phyloP scores from a whole-genome alignment of 225 moss, liverwort and hornwort genomes.

The Anthoceros angustus region DNA sequence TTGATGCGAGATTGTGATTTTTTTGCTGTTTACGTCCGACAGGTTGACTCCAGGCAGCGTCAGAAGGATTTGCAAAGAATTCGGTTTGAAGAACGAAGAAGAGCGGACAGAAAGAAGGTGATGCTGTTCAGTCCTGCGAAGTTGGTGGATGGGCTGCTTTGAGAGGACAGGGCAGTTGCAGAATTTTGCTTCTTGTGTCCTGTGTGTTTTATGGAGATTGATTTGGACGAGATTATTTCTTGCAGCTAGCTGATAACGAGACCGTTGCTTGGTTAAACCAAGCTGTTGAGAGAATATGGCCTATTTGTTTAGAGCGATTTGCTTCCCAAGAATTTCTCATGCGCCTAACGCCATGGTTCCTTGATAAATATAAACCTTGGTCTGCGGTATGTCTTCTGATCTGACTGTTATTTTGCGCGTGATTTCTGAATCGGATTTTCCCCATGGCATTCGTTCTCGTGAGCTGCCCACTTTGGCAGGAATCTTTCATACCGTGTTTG shows the following conservation, averaged over 20 bases:
- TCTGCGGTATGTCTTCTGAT: conserved; percentile 34
- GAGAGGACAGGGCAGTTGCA: neutral
- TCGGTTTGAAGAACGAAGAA: conserved; percentile 42
- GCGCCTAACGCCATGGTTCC: conserved; percentile 57
- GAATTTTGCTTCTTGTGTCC: neutral
- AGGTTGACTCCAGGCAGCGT: conserved; percentile 59
- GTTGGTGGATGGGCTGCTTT: conserved; percentile 4
- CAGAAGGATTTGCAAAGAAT: conserved; percentile 27
- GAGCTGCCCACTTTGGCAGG: neutral
- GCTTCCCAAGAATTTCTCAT: conserved; percentile 51
- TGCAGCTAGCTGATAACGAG: conserved; percentile 55
- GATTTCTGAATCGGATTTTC: neutral
- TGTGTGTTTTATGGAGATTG: neutral
- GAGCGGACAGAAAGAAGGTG: conserved; percentile 51
- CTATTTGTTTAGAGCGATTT: conserved; percentile 61
- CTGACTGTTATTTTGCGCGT: neutral
- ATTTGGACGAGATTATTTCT: neutral
- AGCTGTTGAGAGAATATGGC: conserved; percentile 48
- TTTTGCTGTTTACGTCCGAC: conserved; percentile 1
- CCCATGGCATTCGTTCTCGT: neutral
- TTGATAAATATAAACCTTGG: conserved; percentile 73
- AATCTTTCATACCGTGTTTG: neutral
- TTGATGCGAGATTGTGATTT: neutral
- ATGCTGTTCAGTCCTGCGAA: neutral
- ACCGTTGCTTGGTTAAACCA: conserved; percentile 79